Conservation (phyloP, 2,329 filamentous ascomycete genomes). For the Fusarium ambrosium region DNA sequence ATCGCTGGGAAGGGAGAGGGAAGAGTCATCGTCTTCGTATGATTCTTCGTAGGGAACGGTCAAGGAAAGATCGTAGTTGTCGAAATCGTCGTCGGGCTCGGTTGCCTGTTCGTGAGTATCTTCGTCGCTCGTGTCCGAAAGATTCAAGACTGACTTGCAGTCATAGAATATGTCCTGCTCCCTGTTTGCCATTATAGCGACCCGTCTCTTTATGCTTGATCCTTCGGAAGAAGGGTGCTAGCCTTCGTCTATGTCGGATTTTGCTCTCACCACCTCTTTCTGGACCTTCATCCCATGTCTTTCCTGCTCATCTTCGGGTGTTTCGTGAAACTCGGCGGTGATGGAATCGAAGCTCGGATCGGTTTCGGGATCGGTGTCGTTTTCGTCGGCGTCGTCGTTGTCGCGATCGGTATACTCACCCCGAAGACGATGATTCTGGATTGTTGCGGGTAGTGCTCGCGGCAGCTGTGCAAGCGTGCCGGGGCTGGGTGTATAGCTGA, state of each 20-base stretch:
- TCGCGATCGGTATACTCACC: conserved; percentile 60
- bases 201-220: conserved; percentile 2
- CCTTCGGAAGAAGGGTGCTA: conserved; percentile 39
- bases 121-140: conserved; percentile 27
- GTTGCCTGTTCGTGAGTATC: conserved; percentile 41
- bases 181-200: background rate
- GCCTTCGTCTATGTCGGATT: conserved; percentile 17
- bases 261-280: conserved; percentile 6
- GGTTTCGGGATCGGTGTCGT: conserved; percentile 15
- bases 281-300: background rate
- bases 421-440: conserved; percentile 61
- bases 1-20: conserved; percentile 66
- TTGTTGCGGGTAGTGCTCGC: conserved; percentile 27
- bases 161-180: conserved; percentile 38
- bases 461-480: conserved; percentile 40
- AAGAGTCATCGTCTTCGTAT: conserved; percentile 63
- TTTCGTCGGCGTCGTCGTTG: conserved; percentile 29
- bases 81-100: conserved; percentile 46
- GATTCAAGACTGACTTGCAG: conserved; percentile 20
- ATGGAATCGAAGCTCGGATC: conserved; percentile 21
- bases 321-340: conserved; percentile 26
- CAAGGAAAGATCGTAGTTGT: conserved; percentile 50
- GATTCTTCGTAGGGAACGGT: conserved; percentile 62
- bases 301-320: conserved; percentile 2
- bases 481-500: conserved; percentile 47